Evolutionary conservation across 345 rosid species (phyloP).

Genomic region (Eucalyptus pauciflora): DNA sequence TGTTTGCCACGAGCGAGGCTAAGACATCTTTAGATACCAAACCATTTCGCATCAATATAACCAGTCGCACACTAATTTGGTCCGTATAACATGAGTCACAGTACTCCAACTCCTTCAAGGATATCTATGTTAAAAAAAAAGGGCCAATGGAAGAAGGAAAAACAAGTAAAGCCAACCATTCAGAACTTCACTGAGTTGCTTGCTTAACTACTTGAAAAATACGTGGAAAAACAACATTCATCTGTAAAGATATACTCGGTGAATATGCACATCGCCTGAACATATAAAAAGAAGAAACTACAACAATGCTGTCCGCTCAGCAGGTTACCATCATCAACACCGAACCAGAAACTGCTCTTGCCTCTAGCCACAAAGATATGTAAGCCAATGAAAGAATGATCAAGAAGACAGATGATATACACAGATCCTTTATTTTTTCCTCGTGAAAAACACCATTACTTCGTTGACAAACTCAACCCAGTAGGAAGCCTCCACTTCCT

Average conservation of each 20-base stretch:
- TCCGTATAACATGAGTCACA: not conserved
- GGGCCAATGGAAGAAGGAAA: not conserved
- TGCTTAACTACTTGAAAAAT: not conserved
- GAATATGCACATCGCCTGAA: not conserved
- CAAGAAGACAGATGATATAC: not conserved
- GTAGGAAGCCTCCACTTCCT: slow-evolving; percentile 74
- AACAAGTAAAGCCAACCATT: not conserved
- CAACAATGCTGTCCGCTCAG: not conserved
- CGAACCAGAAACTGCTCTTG: not conserved
- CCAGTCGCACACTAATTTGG: not conserved
- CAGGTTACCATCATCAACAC: not conserved
- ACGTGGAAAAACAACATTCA: not conserved
- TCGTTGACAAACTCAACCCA: not conserved
- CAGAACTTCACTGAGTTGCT: not conserved
- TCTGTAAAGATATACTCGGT: not conserved
- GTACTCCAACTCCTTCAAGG: not conserved
- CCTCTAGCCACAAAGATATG: not conserved
- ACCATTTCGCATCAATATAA: not conserved
- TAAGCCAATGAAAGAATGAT: not conserved
- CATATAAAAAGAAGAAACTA: not conserved
- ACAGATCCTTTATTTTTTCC: not conserved
- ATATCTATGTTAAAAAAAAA: not conserved
- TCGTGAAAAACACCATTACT: not conserved
- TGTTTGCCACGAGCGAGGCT: not conserved
- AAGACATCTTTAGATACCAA: not conserved